phyloP scores from a whole-genome alignment of 2,329 filamentous ascomycete species.

The Fusarium floridanum region DNA sequence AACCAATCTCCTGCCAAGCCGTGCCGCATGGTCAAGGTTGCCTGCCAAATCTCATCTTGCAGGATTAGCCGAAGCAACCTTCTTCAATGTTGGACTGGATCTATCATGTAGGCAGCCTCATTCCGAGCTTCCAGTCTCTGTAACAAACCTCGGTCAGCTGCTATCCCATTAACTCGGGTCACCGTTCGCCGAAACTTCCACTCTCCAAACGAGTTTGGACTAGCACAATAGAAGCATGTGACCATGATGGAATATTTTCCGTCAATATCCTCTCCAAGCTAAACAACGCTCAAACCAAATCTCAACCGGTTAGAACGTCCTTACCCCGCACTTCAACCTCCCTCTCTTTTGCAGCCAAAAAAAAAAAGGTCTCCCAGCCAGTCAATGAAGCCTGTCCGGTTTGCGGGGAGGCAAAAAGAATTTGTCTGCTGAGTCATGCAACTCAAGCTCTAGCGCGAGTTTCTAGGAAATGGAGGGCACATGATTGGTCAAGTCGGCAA shows the following conservation, averaged over 20 bases:
- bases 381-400: constrained; percentile 16
- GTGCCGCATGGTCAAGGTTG: neutral
- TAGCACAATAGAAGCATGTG: neutral
- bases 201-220: neutral
- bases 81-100: neutral
- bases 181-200: neutral
- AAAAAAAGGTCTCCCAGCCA: constrained; percentile 24
- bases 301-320: neutral
- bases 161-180: too few relatives aligned
- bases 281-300: neutral
- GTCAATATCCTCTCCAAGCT: neutral
- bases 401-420: constrained; percentile 24
- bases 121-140: neutral
- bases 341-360: constrained; percentile 2
- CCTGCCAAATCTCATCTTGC: neutral
- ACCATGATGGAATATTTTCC: constrained; percentile 5
- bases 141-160: too few relatives aligned
- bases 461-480: constrained; percentile 1
- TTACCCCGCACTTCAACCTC: constrained; percentile 30
- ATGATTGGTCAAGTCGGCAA: constrained; percentile 24
- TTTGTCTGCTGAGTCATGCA: constrained; percentile 27
- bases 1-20: neutral
- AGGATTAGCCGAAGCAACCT: neutral
- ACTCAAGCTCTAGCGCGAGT: neutral
- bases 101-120: neutral